phyloP scores from a whole-genome alignment of 192 early-diverging fungal genomes.

The Backusella westeae region DNA sequence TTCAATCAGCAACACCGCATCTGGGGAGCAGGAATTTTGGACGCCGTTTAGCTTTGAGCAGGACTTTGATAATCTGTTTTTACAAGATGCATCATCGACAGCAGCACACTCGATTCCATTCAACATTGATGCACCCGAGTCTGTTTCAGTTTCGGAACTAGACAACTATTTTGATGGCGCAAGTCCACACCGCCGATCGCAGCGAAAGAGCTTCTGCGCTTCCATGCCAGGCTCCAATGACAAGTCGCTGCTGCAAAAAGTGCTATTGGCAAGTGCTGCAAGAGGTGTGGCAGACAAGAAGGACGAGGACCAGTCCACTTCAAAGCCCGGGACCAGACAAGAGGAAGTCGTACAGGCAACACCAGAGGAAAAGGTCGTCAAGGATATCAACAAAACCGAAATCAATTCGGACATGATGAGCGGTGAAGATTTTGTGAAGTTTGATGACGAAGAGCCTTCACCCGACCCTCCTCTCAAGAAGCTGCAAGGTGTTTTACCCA shows the following conservation, averaged over 20 bases:
- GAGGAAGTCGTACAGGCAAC: conserved; percentile 28
- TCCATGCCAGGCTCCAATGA: conserved; percentile 10
- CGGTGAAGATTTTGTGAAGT: conserved; percentile 27
- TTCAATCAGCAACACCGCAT: neutral
- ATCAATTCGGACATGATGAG: neutral
- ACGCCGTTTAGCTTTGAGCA: conserved; percentile 38
- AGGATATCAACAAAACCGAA: conserved; percentile 26
- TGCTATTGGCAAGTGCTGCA: conserved; percentile 24
- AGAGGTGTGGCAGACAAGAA: conserved; percentile 9
- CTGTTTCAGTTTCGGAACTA: conserved; percentile 36
- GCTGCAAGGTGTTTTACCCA: neutral
- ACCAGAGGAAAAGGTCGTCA: conserved; percentile 25
- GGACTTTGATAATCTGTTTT: conserved; percentile 35
- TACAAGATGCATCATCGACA: conserved; percentile 12
- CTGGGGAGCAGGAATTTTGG: conserved; percentile 32
- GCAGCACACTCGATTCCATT: conserved; percentile 12
- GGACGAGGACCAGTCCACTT: neutral
- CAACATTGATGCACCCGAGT: conserved; percentile 37
- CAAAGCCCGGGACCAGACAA: neutral
- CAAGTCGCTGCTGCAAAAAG: conserved; percentile 29
- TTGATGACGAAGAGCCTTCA: conserved; percentile 27
- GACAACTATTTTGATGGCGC: conserved; percentile 29
- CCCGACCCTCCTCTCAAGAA: conserved; percentile 6
- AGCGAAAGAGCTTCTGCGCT: conserved; percentile 11
- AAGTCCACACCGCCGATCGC: neutral